Percentiles rank a stretch among this genome's conserved stretches.
Evolutionary conservation across 2,329 filamentous ascomycete genomes (phyloP).

Genomic region (Diatrype stigma): DNA sequence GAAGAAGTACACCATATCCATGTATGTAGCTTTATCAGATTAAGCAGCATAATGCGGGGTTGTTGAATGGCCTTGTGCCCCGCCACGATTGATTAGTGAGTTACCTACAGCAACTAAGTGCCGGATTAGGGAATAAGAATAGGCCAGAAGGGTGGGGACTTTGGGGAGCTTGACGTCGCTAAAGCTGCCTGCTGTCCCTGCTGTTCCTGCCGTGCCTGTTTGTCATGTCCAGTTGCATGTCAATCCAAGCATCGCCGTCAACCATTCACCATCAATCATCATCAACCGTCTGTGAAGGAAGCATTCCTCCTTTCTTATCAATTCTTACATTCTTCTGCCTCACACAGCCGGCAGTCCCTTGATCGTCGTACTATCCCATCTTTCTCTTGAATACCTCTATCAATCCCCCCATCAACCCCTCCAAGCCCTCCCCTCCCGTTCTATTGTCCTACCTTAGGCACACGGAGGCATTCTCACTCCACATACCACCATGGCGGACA

Average conservation of each 20-base stretch:
- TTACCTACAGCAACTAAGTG: too few species aligned
- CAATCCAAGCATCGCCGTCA: too few species aligned
- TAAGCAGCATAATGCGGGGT: not conserved
- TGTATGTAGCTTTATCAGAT: not conserved
- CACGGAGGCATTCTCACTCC: not conserved
- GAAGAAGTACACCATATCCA: too few species aligned
- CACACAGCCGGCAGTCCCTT: not conserved
- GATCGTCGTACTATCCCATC: not conserved
- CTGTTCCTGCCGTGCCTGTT: too few species aligned
- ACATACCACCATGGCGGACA: not conserved
- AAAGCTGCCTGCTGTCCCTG: not conserved
- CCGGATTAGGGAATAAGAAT: too few species aligned
- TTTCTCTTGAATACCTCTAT: not conserved
- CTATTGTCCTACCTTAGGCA: too few species aligned
- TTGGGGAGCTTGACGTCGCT: not conserved
- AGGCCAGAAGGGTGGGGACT: not conserved
- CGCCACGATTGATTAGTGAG: not conserved
- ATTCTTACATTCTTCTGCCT: not conserved
- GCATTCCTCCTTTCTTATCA: not conserved
- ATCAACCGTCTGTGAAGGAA: not conserved
- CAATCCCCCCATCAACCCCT: too few species aligned
- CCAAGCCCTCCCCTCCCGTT: too few species aligned
- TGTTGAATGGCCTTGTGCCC: not conserved
- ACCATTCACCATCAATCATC: not conserved
- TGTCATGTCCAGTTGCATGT: too few species aligned